Base-by-base conservation (phyloP, 176 grass and related monocot genomes). In the Juncus inflexus region DNA sequence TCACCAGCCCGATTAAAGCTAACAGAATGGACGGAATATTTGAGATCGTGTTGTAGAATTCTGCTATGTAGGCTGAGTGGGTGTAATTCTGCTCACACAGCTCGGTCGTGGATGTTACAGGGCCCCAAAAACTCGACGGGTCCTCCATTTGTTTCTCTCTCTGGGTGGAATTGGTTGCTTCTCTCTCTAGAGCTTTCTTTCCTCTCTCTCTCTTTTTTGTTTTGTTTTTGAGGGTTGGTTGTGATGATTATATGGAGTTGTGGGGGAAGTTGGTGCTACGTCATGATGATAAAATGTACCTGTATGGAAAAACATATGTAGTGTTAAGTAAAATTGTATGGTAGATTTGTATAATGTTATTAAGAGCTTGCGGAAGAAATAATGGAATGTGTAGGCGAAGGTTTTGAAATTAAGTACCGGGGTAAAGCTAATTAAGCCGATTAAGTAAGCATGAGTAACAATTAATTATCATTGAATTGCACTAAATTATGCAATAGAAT, bases 1-100 rank as follows among this genome's bases (percentile, higher is more conserved):
- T 92, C 47, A 85, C 65, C 2, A 92, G 63, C 11, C 89, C 89
- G 77, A 92, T 66, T 64, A 92, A 65, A 0, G 89, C 89, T 64
- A 87, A 65, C 50, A 92, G 75, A 65, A 92, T 55, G 40, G 84
- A 88, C 0, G 89, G 84, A 11, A 70, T 76, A 85, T 92, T 88
- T 15, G 84, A 92, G 3, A 92, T 49, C 35, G 89, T 92, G 49
- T 92, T 92, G 81, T 71, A 92, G 78, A 92, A 92, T 68, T 92
- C 89, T 39, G 81, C 89, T 42, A 92, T 92, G 6, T 92, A 92
- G 12, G 81, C 72, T 4, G 89, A 92, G 57, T 79, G 84, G 0
- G 81, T 54, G 9, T 85, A 92, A 42, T 92, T 92, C 19, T 83
- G 70, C 84, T 92, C 89, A 12, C 89, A 92, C 7, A 85, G 67